Evolutionary conservation across 768 basidiomycete genomes (phyloP), one percentile per base, ranked within the genome.

Genomic region (Boletus rubropictus): DNA sequence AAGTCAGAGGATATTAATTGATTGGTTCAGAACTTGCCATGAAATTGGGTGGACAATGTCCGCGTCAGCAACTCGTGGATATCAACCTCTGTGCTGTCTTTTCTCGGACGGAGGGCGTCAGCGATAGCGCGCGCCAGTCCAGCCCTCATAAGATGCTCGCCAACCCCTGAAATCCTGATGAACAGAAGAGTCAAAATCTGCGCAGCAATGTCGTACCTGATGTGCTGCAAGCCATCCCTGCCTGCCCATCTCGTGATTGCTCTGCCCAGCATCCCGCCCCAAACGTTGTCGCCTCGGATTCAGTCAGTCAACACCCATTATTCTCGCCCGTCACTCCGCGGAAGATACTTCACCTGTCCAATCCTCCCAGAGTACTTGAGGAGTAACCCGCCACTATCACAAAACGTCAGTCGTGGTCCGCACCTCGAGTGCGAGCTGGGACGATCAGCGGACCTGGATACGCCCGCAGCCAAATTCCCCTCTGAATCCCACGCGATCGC

Each of bases 191-290:
- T 35, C 39, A 33, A 39, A 28, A 17, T 18, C 15, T 12, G 34
- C 31, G 25, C 22, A 28, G 21, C 39, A 39, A 20, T 52, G 11
- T 37, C 22, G 39, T 39, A 51, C 63, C 84, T 46, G 85, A 86
- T 22, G 89, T 72, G 49, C 87, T 89, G 52, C 84, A 88, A 18
- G 84, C 81, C 51, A 82, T 69, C 20, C 75, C 72, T 12, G 57
- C 18, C 40, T 29, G 39, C 38, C 56, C 49, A 40, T 59, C 48
- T 4, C 18, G 43, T 12, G 54, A 56, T 25, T 64, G 63, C 46
- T 77, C 69, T 1, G 84, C 84, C 85, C 85, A 89, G 49, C 87
- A 89, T 31, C 87, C 86, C 10, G 86, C 79, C 15, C 86, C 86
- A 52, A 75, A 86, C 5, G 79, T 56, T 2, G 84, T 82, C 3